Percentiles rank a stretch among this genome's conserved stretches.
These are phyloP conservation scores for Juncus inflexus DNA, from an alignment of 176 grass and related monocot genomes.

Conservation along the genomic window DNA sequence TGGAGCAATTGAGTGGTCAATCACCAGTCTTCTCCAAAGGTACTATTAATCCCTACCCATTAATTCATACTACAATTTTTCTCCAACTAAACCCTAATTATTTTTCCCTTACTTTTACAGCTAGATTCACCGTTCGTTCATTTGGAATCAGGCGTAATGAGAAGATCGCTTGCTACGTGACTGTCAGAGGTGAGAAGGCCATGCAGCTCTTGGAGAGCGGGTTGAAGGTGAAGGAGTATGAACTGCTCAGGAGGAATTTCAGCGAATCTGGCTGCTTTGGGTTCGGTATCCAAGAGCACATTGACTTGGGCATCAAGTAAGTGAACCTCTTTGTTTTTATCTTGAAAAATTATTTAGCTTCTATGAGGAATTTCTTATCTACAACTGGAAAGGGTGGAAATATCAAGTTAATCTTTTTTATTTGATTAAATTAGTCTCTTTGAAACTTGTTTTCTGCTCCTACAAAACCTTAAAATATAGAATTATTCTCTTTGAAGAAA, in stretches of 20 bases:
- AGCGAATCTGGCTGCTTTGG: slow-evolving; percentile 83
- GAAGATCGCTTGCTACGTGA: slow-evolving; percentile 89
- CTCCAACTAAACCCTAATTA: slow-evolving; percentile 2
- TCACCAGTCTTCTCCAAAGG: slow-evolving; percentile 86
- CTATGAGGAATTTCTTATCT: too few species aligned
- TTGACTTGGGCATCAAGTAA: slow-evolving; percentile 95
- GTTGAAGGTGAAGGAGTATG: slow-evolving; percentile 87
- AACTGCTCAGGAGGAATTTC: slow-evolving; percentile 86
- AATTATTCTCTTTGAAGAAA: too few species aligned
- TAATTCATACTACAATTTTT: not conserved
- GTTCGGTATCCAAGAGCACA: slow-evolving; percentile 86
- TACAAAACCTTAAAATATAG: too few species aligned
- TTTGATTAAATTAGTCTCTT: too few species aligned
- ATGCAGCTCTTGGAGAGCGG: slow-evolving; percentile 94
- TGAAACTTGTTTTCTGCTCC: too few species aligned
- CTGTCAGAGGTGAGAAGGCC: slow-evolving; percentile 71
- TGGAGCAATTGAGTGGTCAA: slow-evolving; percentile 87
- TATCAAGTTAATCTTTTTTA: too few species aligned
- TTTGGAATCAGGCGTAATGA: slow-evolving; percentile 82
- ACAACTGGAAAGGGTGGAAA: too few species aligned
- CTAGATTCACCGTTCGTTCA: slow-evolving; percentile 68
- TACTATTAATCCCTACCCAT: slow-evolving; percentile 15
- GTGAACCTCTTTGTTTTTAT: not conserved
- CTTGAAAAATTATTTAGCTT: too few species aligned
- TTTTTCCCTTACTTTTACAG: slow-evolving; percentile 26